phyloP scores from a whole-genome alignment of 495 filamentous ascomycete genomes.

The Neurospora discreta region DNA sequence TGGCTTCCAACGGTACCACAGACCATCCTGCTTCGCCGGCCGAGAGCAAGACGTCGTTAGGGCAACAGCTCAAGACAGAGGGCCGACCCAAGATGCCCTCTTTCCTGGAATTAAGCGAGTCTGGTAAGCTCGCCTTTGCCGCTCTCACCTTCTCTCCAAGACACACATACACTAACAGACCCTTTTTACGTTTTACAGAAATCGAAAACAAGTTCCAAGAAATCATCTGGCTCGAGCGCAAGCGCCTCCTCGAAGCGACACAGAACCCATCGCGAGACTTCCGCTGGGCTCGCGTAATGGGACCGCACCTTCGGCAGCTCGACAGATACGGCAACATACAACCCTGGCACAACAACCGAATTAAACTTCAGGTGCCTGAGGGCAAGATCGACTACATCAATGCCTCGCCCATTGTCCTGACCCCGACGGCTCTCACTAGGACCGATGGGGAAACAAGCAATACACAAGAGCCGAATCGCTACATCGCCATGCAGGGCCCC shows the following conservation, averaged over 20 bases:
- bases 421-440: slow-evolving; percentile 48
- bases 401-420: slow-evolving; percentile 73
- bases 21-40: slow-evolving; percentile 18
- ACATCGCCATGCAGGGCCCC: slow-evolving; percentile 66
- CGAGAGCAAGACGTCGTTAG: slow-evolving; percentile 1
- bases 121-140: slow-evolving; percentile 11
- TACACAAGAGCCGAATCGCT: slow-evolving; percentile 27
- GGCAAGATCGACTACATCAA: slow-evolving; percentile 90
- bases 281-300: slow-evolving; percentile 45
- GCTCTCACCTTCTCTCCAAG: not conserved
- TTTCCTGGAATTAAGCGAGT: slow-evolving; percentile 29
- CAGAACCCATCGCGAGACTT: slow-evolving; percentile 34
- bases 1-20: slow-evolving; percentile 9
- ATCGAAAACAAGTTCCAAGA: slow-evolving; percentile 47
- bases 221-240: slow-evolving; percentile 50
- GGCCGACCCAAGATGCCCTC: slow-evolving; percentile 26
- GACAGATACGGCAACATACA: slow-evolving; percentile 83
- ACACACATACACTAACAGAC: slow-evolving; percentile 3
- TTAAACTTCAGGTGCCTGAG: slow-evolving; percentile 71
- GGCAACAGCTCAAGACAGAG: not conserved
- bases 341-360: slow-evolving; percentile 73
- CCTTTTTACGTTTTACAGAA: slow-evolving; percentile 18
- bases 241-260: slow-evolving; percentile 36
- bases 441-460: slow-evolving; percentile 14
- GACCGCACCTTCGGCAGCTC: slow-evolving; percentile 37